phyloP scores from a whole-genome alignment of 2,329 filamentous ascomycete genomes.

The Claviceps maximensis region DNA sequence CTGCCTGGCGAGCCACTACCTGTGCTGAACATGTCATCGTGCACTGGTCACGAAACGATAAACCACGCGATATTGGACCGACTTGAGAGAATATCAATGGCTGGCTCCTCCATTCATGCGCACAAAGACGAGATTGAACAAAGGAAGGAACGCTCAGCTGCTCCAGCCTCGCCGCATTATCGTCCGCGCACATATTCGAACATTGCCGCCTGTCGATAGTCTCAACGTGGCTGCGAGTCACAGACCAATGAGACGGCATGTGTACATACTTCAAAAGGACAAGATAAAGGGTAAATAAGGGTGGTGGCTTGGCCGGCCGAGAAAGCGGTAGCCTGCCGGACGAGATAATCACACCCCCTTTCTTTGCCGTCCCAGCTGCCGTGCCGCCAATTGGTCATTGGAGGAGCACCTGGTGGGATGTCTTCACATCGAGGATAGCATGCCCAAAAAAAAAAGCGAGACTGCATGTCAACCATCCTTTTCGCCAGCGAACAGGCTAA shows the following conservation, averaged over 20 bases:
- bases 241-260: not conserved
- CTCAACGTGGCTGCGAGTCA: not conserved
- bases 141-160: not conserved
- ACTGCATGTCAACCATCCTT: not conserved
- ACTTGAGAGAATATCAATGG: not conserved
- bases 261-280: not conserved
- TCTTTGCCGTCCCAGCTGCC: not conserved
- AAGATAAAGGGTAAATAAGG: not conserved
- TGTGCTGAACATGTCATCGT: not conserved
- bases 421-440: not conserved
- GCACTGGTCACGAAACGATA: not conserved
- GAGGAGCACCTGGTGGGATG: too few relatives aligned
- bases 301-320: conserved; percentile 4
- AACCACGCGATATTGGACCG: not conserved
- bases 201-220: not conserved
- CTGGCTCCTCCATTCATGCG: not conserved
- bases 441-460: not conserved
- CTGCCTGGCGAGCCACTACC: not conserved
- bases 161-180: not conserved
- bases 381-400: not conserved
- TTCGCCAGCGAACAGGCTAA: not conserved
- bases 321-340: conserved; percentile 4
- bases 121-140: not conserved
- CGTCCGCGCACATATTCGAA: not conserved
- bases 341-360: not conserved